Base-by-base conservation (phyloP, 1,284 basidiomycete genomes). In the Ustilago esculenta region DNA sequence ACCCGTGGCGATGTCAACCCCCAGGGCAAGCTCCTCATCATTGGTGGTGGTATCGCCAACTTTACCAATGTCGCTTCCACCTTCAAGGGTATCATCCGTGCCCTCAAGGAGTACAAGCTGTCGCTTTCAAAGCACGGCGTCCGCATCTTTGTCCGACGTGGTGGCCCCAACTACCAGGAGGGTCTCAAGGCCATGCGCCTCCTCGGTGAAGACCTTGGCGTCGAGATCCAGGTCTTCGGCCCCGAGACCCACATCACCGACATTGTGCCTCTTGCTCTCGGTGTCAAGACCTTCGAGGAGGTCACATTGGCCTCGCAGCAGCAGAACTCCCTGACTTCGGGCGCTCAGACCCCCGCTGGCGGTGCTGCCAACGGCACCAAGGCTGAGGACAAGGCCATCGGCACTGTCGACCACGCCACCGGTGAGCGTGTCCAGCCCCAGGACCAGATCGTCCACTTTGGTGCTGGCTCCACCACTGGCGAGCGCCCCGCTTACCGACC, bases 31-130 rank as follows among this genome's bases (percentile, higher is more conserved):
- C 89, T 98, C 81, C 91, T 98, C 84, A 97, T 98, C 87, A 97
- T 98, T 73, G 96, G 95, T 84, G 96, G 96, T 86, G 95, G 95
- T 85, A 97, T 98, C 74, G 95, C 95, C 86, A 98, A 98, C 89
- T 98, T 98, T 85, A 98, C 94, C 83, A 98, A 98, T 83, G 94
- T 98, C 76, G 95, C 95, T 35, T 90, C 95, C 15, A 98, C 95
- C 69, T 98, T 98, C 90, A 98, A 98, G 87, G 95, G 95, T 75
- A 98, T 98, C 87, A 98, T 98, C 83, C 92, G 90, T 63, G 95
- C 95, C 18, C 87, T 98, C 77, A 92, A 96, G 86, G 91, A 94
- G 85, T 94, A 88, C 88, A 92, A 94, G 86, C 41, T 59, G 7
- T 40, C 68, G 21, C 70, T 81, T 20, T 65, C 72, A 53, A 72